Evolutionary conservation across 2,329 filamentous ascomycete species (phyloP).

Genomic region (Aquanectria penicillioides): DNA sequence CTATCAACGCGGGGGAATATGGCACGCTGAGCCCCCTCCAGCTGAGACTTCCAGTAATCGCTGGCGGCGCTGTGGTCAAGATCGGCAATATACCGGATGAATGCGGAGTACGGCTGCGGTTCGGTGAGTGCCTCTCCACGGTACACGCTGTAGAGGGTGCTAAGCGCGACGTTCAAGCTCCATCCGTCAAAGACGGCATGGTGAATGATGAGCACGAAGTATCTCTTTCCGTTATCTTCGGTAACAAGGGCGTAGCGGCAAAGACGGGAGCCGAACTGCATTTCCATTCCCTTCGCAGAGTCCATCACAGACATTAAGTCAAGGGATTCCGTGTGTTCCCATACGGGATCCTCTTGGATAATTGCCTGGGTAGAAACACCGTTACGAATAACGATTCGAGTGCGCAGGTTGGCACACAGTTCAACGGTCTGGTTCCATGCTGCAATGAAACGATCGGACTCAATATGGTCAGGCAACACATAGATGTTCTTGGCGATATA

Average conservation of each 20-base stretch:
- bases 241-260: neutral
- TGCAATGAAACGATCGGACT: neutral
- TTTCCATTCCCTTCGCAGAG: neutral
- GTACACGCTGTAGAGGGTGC: neutral
- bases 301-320: neutral
- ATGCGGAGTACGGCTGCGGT: neutral
- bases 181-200: conserved; percentile 1
- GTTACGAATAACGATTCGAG: neutral
- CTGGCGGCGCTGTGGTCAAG: neutral
- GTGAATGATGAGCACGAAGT: neutral
- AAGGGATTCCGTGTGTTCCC: neutral
- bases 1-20: neutral
- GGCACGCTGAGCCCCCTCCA: neutral
- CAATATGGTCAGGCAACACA: neutral
- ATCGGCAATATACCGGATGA: neutral
- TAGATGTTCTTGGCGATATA: conserved; percentile 8
- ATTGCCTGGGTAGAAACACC: neutral
- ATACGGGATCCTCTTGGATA: neutral
- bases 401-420: neutral
- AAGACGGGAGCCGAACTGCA: neutral
- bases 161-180: neutral
- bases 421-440: neutral
- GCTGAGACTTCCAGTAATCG: neutral
- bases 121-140: neutral
- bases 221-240: too few relatives aligned